Percentiles rank a stretch among this genome's conserved stretches.
phyloP scores from a whole-genome alignment of 108 stramenopile genomes.

The Aurantiochytrium sp. region DNA sequence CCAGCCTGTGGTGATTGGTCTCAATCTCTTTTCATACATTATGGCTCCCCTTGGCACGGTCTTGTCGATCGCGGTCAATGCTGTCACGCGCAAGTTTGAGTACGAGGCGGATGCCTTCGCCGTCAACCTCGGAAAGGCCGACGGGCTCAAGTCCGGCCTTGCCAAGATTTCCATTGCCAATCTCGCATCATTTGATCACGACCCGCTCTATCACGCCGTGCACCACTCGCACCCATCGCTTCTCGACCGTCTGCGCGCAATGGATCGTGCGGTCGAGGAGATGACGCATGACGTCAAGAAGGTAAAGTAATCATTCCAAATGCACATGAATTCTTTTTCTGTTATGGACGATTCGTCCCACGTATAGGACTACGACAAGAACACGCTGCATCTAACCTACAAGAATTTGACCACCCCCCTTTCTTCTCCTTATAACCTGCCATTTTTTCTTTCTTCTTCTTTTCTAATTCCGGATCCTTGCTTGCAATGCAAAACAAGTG shows the following conservation, averaged over 20 bases:
- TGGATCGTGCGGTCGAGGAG: constrained; percentile 44
- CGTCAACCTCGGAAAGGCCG: constrained; percentile 62
- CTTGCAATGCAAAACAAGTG: too few relatives aligned
- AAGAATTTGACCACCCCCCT: too few relatives aligned
- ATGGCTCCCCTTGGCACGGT: constrained; percentile 95
- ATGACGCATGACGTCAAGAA: neutral
- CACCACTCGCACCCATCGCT: constrained; percentile 94
- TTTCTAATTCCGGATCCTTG: too few relatives aligned
- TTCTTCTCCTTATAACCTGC: too few relatives aligned
- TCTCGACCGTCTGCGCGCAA: constrained; percentile 84
- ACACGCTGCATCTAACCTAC: too few relatives aligned
- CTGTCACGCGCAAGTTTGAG: constrained; percentile 73
- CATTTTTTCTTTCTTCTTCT: too few relatives aligned
- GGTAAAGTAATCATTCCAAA: too few relatives aligned
- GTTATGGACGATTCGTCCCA: too few relatives aligned
- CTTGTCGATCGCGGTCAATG: constrained; percentile 75
- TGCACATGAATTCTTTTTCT: too few relatives aligned
- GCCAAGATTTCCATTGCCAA: constrained; percentile 92
- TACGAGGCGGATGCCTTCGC: constrained; percentile 90
- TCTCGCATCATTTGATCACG: constrained; percentile 79
- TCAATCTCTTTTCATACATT: constrained; percentile 77
- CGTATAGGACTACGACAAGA: too few relatives aligned
- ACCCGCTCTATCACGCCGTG: constrained; percentile 78
- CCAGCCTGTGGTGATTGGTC: constrained; percentile 74
- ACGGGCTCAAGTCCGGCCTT: constrained; percentile 76